Evolutionary conservation across 768 basidiomycete genomes (phyloP).

Genomic region (Tulasnella sp.): DNA sequence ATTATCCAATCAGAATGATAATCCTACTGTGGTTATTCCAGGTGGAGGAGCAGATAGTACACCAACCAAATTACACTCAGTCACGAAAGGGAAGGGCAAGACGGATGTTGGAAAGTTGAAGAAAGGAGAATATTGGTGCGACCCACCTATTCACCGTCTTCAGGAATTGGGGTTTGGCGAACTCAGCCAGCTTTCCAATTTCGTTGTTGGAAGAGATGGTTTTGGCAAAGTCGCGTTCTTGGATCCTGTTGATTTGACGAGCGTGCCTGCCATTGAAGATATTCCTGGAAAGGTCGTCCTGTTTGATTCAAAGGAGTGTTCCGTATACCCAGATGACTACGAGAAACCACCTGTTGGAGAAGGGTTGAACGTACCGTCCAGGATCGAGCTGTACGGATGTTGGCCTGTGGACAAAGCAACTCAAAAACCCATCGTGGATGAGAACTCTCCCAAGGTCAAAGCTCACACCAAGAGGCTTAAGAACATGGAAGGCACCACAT

Average conservation of each 20-base stretch:
- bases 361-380: conserved; percentile 81
- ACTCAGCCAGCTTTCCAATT: conserved; percentile 55
- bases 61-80: conserved; percentile 6
- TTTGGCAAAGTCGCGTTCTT: conserved; percentile 78
- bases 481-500: conserved; percentile 74
- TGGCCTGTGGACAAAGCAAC: conserved; percentile 89
- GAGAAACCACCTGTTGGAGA: conserved; percentile 63
- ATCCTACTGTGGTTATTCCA: not conserved
- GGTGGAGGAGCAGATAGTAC: not conserved
- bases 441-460: conserved; percentile 52
- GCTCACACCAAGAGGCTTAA: conserved; percentile 66
- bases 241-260: conserved; percentile 71
- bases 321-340: conserved; percentile 78
- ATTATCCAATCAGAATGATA: not conserved
- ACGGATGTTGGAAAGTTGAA: conserved; percentile 33
- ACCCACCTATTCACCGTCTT: conserved; percentile 62
- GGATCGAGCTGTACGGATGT: conserved; percentile 61
- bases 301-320: conserved; percentile 85
- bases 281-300: conserved; percentile 77
- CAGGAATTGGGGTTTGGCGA: conserved; percentile 59
- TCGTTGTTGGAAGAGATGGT: conserved; percentile 82
- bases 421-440: conserved; percentile 76
- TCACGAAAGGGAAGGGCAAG: conserved; percentile 15
- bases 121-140: conserved; percentile 87
- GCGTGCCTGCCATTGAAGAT: conserved; percentile 60